Conservation (phyloP, 179 eudicot genomes). For the Silene noctiflora region DNA sequence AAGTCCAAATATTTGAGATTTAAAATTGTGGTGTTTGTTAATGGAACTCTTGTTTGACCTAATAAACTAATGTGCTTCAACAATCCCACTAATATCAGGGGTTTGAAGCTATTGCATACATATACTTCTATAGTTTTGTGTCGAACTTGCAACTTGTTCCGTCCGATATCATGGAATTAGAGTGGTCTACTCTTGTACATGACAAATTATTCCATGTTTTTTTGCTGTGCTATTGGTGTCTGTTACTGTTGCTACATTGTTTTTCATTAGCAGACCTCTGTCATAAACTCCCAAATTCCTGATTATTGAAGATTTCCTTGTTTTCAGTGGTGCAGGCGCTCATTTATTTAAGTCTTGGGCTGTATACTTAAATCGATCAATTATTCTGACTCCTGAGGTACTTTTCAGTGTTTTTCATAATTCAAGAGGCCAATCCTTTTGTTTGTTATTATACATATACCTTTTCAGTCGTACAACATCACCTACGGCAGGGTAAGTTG, state of each 20-base stretch:
- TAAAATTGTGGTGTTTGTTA: background rate
- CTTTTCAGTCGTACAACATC: background rate
- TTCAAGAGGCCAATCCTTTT: background rate
- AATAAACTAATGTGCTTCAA: no score
- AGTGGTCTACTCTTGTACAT: background rate
- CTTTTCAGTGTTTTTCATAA: background rate
- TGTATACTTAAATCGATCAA: conserved; percentile 71
- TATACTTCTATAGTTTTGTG: background rate
- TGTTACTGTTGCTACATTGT: background rate
- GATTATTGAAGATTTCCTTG: conserved; percentile 10
- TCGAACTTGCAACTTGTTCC: conserved; percentile 2
- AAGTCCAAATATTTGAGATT: background rate
- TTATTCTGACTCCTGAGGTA: conserved; percentile 96
- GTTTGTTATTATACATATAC: background rate
- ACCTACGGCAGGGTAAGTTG: background rate
- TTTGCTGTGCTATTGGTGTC: background rate
- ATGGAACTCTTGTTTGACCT: no score
- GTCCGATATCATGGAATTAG: background rate
- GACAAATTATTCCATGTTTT: background rate
- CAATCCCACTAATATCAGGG: background rate
- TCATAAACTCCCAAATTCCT: conserved; percentile 11
- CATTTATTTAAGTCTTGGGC: conserved; percentile 94
- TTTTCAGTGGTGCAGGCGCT: conserved; percentile 91
- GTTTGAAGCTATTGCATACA: background rate
- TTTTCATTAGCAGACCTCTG: conserved; percentile 2